Percentiles rank a stretch among this genome's conserved stretches.
Evolutionary conservation across 108 stramenopile species (phyloP).

Genomic region (Tribonema minus): DNA sequence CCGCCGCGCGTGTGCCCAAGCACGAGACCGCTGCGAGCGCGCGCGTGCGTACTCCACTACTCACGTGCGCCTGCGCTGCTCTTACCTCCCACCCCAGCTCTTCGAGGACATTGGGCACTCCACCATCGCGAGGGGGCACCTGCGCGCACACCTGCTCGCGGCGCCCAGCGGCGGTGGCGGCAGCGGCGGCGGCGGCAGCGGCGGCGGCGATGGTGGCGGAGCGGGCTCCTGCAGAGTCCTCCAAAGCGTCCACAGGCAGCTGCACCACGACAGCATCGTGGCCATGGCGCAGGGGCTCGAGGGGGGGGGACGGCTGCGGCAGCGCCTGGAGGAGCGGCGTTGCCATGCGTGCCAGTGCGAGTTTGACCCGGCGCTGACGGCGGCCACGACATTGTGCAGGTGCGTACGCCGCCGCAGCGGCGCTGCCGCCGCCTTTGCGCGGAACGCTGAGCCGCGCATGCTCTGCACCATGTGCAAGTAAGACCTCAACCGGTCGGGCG

Average conservation of each 20-base stretch:
- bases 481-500: too few species aligned
- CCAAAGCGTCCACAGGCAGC: background rate
- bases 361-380: background rate
- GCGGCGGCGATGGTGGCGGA: background rate
- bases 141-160: too few species aligned
- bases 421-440: too few species aligned
- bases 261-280: background rate
- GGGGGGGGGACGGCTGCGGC: background rate
- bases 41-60: background rate
- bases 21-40: background rate
- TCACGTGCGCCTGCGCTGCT: background rate
- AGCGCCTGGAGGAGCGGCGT: background rate
- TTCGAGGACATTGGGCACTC: conserved; percentile 86
- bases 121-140: conserved; percentile 11
- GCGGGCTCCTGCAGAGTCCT: background rate
- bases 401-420: too few species aligned
- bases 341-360: background rate
- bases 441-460: too few species aligned
- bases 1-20: background rate
- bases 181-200: background rate
- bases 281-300: background rate
- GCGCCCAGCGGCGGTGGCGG: background rate
- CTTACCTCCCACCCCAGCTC: conserved; percentile 28
- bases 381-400: background rate
- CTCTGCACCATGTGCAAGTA: too few species aligned